Evolutionary conservation across 208 protist genomes (phyloP), one percentile per base, ranked within the genome.

Genomic region (Leptomonas pyrrhocoris): DNA sequence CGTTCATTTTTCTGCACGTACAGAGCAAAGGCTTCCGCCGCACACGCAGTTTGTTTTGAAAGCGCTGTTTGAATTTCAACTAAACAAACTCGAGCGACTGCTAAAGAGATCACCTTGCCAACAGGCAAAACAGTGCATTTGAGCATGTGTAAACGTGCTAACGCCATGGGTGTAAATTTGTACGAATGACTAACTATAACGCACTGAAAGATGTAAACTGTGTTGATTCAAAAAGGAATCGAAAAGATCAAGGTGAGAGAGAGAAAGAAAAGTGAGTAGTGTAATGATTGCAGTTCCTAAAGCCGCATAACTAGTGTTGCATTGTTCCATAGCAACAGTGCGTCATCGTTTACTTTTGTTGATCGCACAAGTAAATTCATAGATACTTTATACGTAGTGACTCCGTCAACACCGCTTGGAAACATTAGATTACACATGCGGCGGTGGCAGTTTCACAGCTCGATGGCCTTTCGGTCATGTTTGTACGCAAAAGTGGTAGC

Each of bases 61-160:
- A 76, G 61, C 42, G 70, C 70, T 27, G 38, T n/a, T 28, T 19
- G 28, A 43, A 76, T 63, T 1, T 60, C 60, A 38, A 31, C 46
- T 6, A 46, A 11, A 25, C 51, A 56, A 8, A n/a, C 31, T 27
- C 49, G 21, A 21, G 46, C 25, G 38, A 79, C 28, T 19, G 53
- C 16, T 13, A 79, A 5, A 21, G 40, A 48, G 13, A 79, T 27
- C 9, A 66, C 55, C 45, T 45, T 67, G 34, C 69, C 60, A 28
- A 79, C 73, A 46, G 73, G 73, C 23, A 79, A 30, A 38, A 79
- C 25, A 23, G 53, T 79, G 66, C 73, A 79, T 34, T 54, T 43
- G 23, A 68, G 63, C 51, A 59, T 0, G 2, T 51, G 58, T 16
- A 27, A 63, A 27, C 25, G 38, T 18, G 23, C 34, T 0, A 38